Evolutionary conservation across 164 flowering plant species (phyloP).

Genomic region (Vitis amurensis): DNA sequence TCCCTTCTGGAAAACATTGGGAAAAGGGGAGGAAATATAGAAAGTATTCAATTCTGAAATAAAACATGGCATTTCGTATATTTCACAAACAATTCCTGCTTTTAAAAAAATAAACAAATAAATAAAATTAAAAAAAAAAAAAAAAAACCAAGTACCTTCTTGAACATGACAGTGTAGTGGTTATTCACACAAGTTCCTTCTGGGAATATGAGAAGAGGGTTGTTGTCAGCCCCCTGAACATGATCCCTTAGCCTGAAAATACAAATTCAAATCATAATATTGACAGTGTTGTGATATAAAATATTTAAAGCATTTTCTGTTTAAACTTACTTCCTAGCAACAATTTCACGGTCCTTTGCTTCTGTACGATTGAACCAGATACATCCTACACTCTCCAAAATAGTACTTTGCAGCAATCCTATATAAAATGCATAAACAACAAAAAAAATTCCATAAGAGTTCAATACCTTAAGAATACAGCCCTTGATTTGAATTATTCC

Average conservation of each 20-base stretch:
- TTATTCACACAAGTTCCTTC: conserved; percentile 99
- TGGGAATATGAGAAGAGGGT: conserved; percentile 98
- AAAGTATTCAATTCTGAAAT: too few species aligned
- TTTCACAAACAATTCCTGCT: too few species aligned
- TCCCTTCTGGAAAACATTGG: too few species aligned
- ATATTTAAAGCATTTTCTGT: background rate
- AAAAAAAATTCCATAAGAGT: background rate
- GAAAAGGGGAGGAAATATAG: too few species aligned
- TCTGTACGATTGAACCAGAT: conserved; percentile 97
- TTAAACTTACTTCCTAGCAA: conserved; percentile 71
- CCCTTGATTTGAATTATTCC: background rate
- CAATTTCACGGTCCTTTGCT: conserved; percentile 91
- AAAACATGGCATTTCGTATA: too few species aligned
- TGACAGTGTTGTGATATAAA: background rate
- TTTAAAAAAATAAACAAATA: too few species aligned
- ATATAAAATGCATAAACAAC: background rate
- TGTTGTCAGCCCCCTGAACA: conserved; percentile 73
- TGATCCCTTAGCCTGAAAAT: conserved; percentile 81
- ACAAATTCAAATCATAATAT: conserved; percentile 6
- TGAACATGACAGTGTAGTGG: conserved; percentile 94
- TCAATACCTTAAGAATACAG: background rate
- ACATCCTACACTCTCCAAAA: conserved; percentile 92
- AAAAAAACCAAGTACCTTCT: conserved; percentile 61
- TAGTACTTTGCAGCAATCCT: conserved; percentile 91
- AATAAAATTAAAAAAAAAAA: background rate